A percentile compares a stretch with the other conserved stretches of the same genome.
Evolutionary conservation across 2,329 filamentous ascomycete species (phyloP).

Genomic region (Aurifilum marmelostoma): DNA sequence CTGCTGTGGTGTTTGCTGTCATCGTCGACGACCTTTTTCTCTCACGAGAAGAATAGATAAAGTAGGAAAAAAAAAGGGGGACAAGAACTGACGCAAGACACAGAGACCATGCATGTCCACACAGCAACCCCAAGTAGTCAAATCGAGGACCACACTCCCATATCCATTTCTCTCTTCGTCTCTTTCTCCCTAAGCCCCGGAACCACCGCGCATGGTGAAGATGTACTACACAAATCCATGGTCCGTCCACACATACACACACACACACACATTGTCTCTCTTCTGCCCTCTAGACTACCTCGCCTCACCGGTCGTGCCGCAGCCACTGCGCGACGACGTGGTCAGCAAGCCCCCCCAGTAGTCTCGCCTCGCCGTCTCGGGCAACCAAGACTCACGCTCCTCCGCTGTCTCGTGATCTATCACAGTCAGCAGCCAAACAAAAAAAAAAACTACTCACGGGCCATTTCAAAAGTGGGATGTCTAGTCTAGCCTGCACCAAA

Average conservation of each 20-base stretch:
- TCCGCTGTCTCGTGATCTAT: background rate
- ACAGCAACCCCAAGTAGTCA: no score
- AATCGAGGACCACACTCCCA: no score
- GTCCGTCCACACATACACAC: background rate
- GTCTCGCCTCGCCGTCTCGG: background rate
- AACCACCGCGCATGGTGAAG: background rate
- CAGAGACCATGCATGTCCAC: background rate
- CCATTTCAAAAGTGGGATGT: background rate
- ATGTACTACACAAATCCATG: background rate
- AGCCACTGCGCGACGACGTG: background rate
- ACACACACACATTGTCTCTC: no score
- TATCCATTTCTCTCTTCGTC: no score
- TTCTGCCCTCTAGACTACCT: background rate
- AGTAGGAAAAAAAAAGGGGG: no score
- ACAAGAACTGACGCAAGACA: background rate
- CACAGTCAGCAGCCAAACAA: background rate
- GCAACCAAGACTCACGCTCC: background rate
- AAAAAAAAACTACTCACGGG: background rate
- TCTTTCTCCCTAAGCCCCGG: background rate
- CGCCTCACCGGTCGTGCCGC: background rate
- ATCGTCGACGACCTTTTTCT: background rate
- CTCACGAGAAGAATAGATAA: no score
- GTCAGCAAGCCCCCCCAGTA: background rate
- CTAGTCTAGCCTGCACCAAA: background rate
- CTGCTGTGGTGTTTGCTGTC: background rate